phyloP scores from a whole-genome alignment of 164 flowering plant species.

The Protea cynaroides region DNA sequence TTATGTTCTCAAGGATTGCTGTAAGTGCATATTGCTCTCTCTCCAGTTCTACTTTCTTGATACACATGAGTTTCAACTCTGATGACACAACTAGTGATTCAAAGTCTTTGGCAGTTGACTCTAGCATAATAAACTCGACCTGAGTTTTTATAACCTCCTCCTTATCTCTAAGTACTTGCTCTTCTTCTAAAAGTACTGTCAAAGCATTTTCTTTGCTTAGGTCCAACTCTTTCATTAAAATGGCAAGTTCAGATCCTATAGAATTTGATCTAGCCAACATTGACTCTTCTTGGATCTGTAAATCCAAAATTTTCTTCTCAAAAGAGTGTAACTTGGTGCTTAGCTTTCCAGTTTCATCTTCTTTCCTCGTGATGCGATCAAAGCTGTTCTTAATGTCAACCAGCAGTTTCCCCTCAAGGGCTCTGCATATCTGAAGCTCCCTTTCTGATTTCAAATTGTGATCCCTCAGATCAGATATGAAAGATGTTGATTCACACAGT shows the following conservation, averaged over 20 bases:
- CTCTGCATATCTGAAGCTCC: slow-evolving; percentile 72
- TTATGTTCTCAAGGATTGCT: slow-evolving; percentile 34
- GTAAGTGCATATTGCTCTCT: slow-evolving; percentile 13
- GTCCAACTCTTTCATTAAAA: slow-evolving; percentile 66
- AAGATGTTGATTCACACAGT: slow-evolving; percentile 55
- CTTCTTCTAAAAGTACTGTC: slow-evolving; percentile 44
- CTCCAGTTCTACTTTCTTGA: slow-evolving; percentile 25
- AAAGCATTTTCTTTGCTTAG: slow-evolving; percentile 30
- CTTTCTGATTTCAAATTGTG: slow-evolving; percentile 49
- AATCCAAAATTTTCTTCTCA: slow-evolving; percentile 55
- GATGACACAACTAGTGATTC: slow-evolving; percentile 47
- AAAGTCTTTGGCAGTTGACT: slow-evolving; percentile 48
- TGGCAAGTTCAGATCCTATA: slow-evolving; percentile 69
- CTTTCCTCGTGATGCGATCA: slow-evolving; percentile 65
- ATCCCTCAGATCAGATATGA: slow-evolving; percentile 57
- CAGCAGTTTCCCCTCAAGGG: slow-evolving; percentile 64
- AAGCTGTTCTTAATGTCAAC: slow-evolving; percentile 70
- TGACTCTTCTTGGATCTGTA: slow-evolving; percentile 73
- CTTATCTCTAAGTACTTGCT: slow-evolving; percentile 40
- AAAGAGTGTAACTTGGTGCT: slow-evolving; percentile 45
- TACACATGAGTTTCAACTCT: slow-evolving; percentile 38
- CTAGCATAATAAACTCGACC: slow-evolving; percentile 33
- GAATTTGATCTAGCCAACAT: slow-evolving; percentile 72
- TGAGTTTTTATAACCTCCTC: slow-evolving; percentile 35
- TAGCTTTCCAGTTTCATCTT: slow-evolving; percentile 58